Conservation (phyloP, 2,329 filamentous ascomycete genomes). For the Pseudogymnoascus sp. region DNA sequence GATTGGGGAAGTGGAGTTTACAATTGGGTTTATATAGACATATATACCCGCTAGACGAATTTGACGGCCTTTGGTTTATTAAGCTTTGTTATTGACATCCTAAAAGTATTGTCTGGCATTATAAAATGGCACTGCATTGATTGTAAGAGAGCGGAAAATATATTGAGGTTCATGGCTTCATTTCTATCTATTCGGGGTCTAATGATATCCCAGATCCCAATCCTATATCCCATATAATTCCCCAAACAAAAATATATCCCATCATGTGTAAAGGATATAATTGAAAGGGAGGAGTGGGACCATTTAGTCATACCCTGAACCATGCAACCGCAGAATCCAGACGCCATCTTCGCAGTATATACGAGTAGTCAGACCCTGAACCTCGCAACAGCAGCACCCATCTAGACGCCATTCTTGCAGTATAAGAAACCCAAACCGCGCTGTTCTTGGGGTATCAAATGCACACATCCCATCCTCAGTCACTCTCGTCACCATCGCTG, state of each 20-base stretch:
- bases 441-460: not conserved
- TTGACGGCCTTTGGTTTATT: not conserved
- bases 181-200: not conserved
- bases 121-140: not conserved
- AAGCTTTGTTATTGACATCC: not conserved
- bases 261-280: not conserved
- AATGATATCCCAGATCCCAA: not conserved
- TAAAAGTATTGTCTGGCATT: not conserved
- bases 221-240: not conserved
- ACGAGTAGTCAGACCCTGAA: not conserved
- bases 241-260: not conserved
- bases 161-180: not conserved
- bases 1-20: not conserved
- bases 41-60: not conserved
- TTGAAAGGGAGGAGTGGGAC: not conserved
- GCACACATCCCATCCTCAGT: not conserved
- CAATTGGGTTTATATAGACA: not conserved
- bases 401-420: not conserved
- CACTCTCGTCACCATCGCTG: constrained; percentile 8
- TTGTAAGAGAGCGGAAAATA: not conserved
- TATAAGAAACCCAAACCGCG: not conserved
- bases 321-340: not conserved
- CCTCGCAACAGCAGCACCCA: not conserved
- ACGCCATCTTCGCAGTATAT: not conserved
- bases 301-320: not conserved